A percentile compares a stretch with the other conserved stretches of the same genome.
These are phyloP conservation scores for Naganishia antarctica DNA, from an alignment of 768 basidiomycete species.

Conservation along the genomic window DNA sequence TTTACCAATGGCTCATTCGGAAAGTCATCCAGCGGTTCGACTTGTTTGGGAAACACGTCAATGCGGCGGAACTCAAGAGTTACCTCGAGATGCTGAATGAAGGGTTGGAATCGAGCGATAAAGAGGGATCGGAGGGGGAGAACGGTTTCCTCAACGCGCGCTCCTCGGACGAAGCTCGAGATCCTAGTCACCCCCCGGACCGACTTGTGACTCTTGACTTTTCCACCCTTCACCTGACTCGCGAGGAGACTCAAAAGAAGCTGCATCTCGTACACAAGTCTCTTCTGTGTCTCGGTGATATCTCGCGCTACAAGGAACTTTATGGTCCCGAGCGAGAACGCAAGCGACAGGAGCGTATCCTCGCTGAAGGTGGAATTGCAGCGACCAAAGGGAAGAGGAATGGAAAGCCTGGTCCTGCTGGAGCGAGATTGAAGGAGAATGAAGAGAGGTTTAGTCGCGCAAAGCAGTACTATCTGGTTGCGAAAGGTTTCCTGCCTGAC, in stretches of 20 bases:
- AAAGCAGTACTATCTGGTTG: constrained; percentile 68
- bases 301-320: constrained; percentile 85
- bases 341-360: constrained; percentile 57
- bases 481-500: constrained; percentile 70
- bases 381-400: constrained; percentile 24
- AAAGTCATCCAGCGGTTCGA: constrained; percentile 69
- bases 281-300: constrained; percentile 85
- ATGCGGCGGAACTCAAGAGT: constrained; percentile 18
- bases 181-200: constrained; percentile 12
- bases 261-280: constrained; percentile 79
- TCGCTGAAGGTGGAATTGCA: constrained; percentile 41
- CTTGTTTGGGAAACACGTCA: constrained; percentile 41
- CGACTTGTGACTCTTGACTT: neutral
- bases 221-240: constrained; percentile 1
- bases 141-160: neutral
- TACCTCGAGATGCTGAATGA: constrained; percentile 20
- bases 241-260: constrained; percentile 59
- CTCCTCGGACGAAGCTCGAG: neutral
- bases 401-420: constrained; percentile 14
- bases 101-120: constrained; percentile 12
- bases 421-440: constrained; percentile 49
- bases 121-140: neutral
- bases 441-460: constrained; percentile 55
- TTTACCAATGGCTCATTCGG: constrained; percentile 76
- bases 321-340: constrained; percentile 52